Conservation (phyloP, 805 yeast species). For the Lipomyces spencermartinsiae region DNA sequence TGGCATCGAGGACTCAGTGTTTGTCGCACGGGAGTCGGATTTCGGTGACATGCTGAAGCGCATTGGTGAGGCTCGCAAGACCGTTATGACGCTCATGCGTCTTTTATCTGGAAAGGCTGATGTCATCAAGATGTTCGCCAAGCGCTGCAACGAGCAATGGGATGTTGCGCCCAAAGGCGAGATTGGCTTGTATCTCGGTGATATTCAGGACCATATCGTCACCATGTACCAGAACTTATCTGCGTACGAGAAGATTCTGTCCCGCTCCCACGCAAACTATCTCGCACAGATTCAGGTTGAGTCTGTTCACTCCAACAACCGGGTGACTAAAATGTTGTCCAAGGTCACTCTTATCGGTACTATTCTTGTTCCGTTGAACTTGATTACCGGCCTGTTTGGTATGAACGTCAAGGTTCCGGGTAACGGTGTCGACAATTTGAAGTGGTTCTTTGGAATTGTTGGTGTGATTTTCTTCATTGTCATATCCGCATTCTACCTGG, state of each 20-base stretch:
- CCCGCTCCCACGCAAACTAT: conserved; percentile 90
- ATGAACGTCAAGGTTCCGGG: conserved; percentile 96
- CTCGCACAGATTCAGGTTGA: conserved; percentile 94
- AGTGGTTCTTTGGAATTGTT: conserved; percentile 74
- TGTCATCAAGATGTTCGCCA: conserved; percentile 94
- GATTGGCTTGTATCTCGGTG: conserved; percentile 89
- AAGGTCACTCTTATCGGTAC: conserved; percentile 92
- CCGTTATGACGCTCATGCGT: conserved; percentile 91
- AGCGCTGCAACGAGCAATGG: conserved; percentile 83
- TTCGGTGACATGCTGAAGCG: conserved; percentile 75
- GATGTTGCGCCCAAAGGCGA: conserved; percentile 76
- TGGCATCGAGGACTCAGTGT: conserved; percentile 79
- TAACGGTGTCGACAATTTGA: conserved; percentile 49
- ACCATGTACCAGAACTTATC: conserved; percentile 92
- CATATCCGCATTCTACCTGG: conserved; percentile 50
- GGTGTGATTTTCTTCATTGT: conserved; percentile 57
- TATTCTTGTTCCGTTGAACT: conserved; percentile 83
- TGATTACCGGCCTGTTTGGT: conserved; percentile 91
- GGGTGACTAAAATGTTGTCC: conserved; percentile 84
- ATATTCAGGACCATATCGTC: conserved; percentile 94
- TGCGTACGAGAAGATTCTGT: conserved; percentile 90
- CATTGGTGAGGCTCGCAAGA: conserved; percentile 88
- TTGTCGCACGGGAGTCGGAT: conserved; percentile 75
- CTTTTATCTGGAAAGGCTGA: conserved; percentile 92
- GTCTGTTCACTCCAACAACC: conserved; percentile 82